phyloP scores from a whole-genome alignment of 805 yeast genomes.

The Millerozyma acaciae region DNA sequence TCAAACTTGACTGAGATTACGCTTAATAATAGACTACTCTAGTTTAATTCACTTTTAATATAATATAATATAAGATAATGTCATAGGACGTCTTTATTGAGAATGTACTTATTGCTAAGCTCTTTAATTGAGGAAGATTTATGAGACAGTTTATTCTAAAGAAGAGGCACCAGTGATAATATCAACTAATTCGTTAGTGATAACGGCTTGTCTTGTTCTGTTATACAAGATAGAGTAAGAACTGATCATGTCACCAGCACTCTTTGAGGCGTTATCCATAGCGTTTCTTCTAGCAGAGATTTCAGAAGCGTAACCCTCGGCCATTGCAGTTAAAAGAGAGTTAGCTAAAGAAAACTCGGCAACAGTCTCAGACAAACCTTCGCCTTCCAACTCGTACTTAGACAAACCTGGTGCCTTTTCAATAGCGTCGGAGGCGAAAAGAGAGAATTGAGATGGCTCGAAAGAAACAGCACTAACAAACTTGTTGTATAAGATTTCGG shows the following conservation, averaged over 20 bases:
- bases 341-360: conserved; percentile 88
- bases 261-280: conserved; percentile 99
- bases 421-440: conserved; percentile 67
- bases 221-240: conserved; percentile 95
- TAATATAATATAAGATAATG: conserved; percentile 1
- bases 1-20: conserved; percentile 47
- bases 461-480: conserved; percentile 86
- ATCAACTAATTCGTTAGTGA: conserved; percentile 98
- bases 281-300: conserved; percentile 98
- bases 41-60: not conserved
- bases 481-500: conserved; percentile 83
- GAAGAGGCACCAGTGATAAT: conserved; percentile 99
- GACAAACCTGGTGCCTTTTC: conserved; percentile 82
- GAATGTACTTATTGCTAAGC: too few species aligned
- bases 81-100: conserved; percentile 4
- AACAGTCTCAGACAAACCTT: conserved; percentile 64
- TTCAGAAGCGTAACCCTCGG: conserved; percentile 98
- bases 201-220: conserved; percentile 99
- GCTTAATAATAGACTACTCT: not conserved
- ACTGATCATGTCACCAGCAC: conserved; percentile 98
- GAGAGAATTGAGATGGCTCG: conserved; percentile 71
- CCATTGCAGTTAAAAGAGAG: conserved; percentile 84
- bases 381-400: conserved; percentile 71
- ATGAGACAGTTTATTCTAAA: conserved; percentile 58
- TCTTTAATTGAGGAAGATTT: too few species aligned